These are phyloP conservation scores for Coemansia sp. DNA, from an alignment of 192 early-diverging fungal species.

Conservation along the genomic window DNA sequence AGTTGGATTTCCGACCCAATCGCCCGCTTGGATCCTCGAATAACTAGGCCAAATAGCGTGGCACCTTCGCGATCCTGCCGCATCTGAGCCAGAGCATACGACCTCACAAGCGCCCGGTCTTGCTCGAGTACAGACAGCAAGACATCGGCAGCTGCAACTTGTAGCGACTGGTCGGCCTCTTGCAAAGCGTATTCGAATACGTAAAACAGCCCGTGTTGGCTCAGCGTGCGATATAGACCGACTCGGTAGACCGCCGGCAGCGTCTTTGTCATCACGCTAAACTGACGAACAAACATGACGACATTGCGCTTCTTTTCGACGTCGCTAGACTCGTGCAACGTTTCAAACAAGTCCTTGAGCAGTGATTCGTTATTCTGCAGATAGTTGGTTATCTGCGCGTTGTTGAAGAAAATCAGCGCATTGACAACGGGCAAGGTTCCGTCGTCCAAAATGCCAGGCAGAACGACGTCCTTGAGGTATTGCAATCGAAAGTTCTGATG, in stretches of 20 bases:
- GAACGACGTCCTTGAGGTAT: slow-evolving; percentile 84
- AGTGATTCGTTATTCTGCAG: slow-evolving; percentile 70
- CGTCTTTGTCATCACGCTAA: slow-evolving; percentile 73
- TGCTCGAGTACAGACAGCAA: slow-evolving; percentile 75
- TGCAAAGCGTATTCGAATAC: slow-evolving; percentile 72
- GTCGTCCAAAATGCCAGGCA: slow-evolving; percentile 79
- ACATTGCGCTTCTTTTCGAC: slow-evolving; percentile 70
- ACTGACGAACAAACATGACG: slow-evolving; percentile 77
- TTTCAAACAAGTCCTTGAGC: slow-evolving; percentile 69
- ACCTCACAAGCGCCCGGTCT: slow-evolving; percentile 75
- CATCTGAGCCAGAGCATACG: slow-evolving; percentile 66
- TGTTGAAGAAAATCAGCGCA: slow-evolving; percentile 78
- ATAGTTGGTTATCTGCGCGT: slow-evolving; percentile 80
- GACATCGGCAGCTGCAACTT: slow-evolving; percentile 69
- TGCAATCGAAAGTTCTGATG: slow-evolving; percentile 84
- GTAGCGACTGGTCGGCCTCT: slow-evolving; percentile 59
- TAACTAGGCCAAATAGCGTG: slow-evolving; percentile 68
- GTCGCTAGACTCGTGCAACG: slow-evolving; percentile 58
- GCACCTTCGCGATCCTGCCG: slow-evolving; percentile 41
- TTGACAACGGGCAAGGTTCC: slow-evolving; percentile 70
- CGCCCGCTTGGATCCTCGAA: slow-evolving; percentile 65
- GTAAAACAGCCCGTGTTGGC: slow-evolving; percentile 76
- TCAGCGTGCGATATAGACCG: slow-evolving; percentile 68
- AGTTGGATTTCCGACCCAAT: slow-evolving; percentile 66
- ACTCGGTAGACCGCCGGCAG: slow-evolving; percentile 65